These are phyloP conservation scores for Cercospora berteroae DNA, from an alignment of 2,329 filamentous ascomycete genomes.

Conservation along the genomic window DNA sequence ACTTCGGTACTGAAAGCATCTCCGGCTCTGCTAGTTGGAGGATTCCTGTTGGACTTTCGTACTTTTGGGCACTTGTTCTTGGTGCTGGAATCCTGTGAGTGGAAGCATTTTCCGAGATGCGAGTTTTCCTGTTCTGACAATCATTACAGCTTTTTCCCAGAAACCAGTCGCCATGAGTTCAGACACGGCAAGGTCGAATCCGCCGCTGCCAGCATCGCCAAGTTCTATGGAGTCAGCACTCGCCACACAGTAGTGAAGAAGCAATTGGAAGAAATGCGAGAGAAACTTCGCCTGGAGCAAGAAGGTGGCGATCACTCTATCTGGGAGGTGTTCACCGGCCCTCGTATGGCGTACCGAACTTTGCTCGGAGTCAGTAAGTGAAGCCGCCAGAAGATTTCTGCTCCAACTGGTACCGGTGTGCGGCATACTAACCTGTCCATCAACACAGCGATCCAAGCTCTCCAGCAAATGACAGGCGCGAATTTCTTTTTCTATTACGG, in stretches of 20 bases:
- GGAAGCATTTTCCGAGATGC: background rate
- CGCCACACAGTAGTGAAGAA: constrained; percentile 45
- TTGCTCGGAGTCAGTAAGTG: constrained; percentile 41
- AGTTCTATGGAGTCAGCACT: constrained; percentile 47
- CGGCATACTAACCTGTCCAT: background rate
- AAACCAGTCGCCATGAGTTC: constrained; percentile 50
- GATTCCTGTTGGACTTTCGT: constrained; percentile 48
- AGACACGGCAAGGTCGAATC: constrained; percentile 42
- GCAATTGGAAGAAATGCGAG: constrained; percentile 45
- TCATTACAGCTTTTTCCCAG: constrained; percentile 39
- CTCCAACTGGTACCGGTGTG: background rate
- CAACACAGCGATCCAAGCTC: constrained; percentile 45
- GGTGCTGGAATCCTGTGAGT: constrained; percentile 42
- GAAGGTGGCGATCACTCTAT: constrained; percentile 47
- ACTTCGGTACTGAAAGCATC: constrained; percentile 57
- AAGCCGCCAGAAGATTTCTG: background rate
- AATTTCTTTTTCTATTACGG: constrained; percentile 63
- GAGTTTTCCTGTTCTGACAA: background rate
- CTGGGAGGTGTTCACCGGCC: constrained; percentile 51
- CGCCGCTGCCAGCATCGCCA: constrained; percentile 43
- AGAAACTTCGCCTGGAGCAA: constrained; percentile 44
- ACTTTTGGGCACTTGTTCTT: constrained; percentile 46
- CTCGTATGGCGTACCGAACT: constrained; percentile 49
- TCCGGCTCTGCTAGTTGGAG: constrained; percentile 43
- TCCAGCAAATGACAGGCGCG: constrained; percentile 65